Evolutionary conservation across 495 filamentous ascomycete species (phyloP), one percentile per base, ranked within the genome.

Genomic region (Platismatia glauca): DNA sequence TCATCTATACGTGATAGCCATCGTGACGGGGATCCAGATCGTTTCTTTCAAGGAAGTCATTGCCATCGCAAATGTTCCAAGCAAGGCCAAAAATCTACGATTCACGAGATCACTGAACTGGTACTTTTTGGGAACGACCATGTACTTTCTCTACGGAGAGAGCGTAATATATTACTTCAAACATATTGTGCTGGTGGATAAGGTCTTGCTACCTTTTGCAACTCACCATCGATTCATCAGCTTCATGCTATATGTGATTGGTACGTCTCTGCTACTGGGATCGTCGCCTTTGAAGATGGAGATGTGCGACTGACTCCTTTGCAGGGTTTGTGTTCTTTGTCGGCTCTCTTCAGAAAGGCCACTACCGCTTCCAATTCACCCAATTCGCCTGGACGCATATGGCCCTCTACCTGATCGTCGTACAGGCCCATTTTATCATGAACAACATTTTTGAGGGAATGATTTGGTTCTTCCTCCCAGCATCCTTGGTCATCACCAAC

Each of bases 131-230:
- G 95, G 90, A n/a, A 88, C 89, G 22, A 94, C 91, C 60, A 97
- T 97, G 94, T 99, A 97, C 78, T 99, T 95, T 68, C 77, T 99
- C 37, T 97, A 99, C 69, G 95, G 95, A 63, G 95, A 99, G 77
- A 96, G 90, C 66, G 93, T 99, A 66, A 94, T 99, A 64, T 99
- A 97, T 76, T 99, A 99, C 74, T 97, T 99, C 77, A 97, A 97
- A 79, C 95, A 97, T 68, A 89, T 99, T 60, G 82, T 99, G 37
- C 74, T 97, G 63, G 89, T 99, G n/a, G 93, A 97, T 75, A 88
- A 86, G 71, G 88, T 97, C 38, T 77, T 99, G 55, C 79, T 95
- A 56, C 93, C 93, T 4, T 86, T 99, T 66, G 92, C 95, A 34
- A 97, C 93, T 9, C 95, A 99, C 74, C 95, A 99, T 73, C 86